phyloP scores from a whole-genome alignment of 2,329 filamentous ascomycete species.

The Colletotrichum costaricense region DNA sequence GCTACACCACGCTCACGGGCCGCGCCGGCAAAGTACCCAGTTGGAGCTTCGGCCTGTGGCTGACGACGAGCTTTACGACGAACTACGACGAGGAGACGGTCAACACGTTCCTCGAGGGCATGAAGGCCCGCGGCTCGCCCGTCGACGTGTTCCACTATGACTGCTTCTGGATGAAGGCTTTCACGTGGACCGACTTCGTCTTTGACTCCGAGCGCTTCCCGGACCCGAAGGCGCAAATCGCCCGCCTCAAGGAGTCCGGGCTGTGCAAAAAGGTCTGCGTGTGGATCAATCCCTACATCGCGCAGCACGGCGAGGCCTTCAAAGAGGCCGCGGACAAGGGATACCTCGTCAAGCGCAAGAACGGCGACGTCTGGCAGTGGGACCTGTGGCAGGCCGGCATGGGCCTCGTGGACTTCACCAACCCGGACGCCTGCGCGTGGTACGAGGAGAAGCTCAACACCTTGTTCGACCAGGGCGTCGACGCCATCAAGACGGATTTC shows the following conservation, averaged over 20 bases:
- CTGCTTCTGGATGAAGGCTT: constrained; percentile 82
- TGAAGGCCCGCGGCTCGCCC: constrained; percentile 72
- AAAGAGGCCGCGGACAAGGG: constrained; percentile 72
- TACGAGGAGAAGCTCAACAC: constrained; percentile 70
- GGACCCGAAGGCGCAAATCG: constrained; percentile 73
- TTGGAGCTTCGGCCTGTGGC: constrained; percentile 83
- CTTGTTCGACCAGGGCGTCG: constrained; percentile 76
- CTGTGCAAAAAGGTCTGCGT: constrained; percentile 75
- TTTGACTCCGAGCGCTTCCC: constrained; percentile 77
- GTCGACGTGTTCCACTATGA: constrained; percentile 82
- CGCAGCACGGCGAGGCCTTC: constrained; percentile 76
- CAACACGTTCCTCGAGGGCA: constrained; percentile 74
- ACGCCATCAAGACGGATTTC: constrained; percentile 82
- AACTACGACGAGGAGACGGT: constrained; percentile 78
- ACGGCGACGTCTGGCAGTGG: constrained; percentile 81
- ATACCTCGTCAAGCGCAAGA: constrained; percentile 75
- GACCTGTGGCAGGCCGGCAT: constrained; percentile 83
- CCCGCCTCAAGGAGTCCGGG: constrained; percentile 71
- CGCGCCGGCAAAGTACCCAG: constrained; percentile 72
- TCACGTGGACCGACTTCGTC: constrained; percentile 80
- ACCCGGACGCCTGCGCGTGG: constrained; percentile 75
- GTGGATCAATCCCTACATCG: constrained; percentile 83
- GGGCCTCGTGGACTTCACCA: constrained; percentile 80
- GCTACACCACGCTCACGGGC: constrained; percentile 76
- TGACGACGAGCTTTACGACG: constrained; percentile 81